Conservation (phyloP, 192 early-diverging fungal species). For the Gorgonomyces haynaldii region DNA sequence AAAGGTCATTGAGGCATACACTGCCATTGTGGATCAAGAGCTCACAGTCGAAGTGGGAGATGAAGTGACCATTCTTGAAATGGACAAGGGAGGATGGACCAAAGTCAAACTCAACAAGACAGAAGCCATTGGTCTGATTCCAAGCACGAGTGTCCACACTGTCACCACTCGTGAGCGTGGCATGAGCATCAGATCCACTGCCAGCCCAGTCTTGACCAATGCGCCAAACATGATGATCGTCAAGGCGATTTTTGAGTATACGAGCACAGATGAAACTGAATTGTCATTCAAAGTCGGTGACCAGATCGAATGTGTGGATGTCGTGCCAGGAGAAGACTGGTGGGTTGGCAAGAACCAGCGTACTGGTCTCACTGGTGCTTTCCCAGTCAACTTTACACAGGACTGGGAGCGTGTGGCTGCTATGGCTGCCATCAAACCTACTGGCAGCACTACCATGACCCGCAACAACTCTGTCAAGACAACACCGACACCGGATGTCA, state of each 20-base stretch:
- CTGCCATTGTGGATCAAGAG: conserved; percentile 22
- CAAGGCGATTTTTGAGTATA: conserved; percentile 15
- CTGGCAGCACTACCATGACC: background rate
- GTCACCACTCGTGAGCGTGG: background rate
- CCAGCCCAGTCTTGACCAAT: background rate
- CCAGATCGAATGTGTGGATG: conserved; percentile 21
- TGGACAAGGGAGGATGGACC: conserved; percentile 28
- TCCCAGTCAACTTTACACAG: conserved; percentile 26
- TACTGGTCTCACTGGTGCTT: conserved; percentile 19
- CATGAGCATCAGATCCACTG: background rate
- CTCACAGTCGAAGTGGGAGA: conserved; percentile 24
- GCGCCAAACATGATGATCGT: background rate
- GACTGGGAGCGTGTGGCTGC: conserved; percentile 26
- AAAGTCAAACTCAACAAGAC: conserved; percentile 11
- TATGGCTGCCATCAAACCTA: background rate
- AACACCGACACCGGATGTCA: conserved; percentile 9
- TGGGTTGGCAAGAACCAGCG: conserved; percentile 23
- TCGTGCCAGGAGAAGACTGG: conserved; percentile 24
- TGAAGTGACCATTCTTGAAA: conserved; percentile 16
- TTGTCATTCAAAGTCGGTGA: conserved; percentile 31
- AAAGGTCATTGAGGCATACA: conserved; percentile 23
- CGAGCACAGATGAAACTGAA: conserved; percentile 20
- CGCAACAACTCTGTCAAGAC: background rate
- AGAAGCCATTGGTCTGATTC: conserved; percentile 22
- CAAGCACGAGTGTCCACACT: background rate